Evolutionary conservation across 225 moss, liverwort and hornwort genomes (phyloP).

Genomic region (Pseudoscleropodium purum): DNA sequence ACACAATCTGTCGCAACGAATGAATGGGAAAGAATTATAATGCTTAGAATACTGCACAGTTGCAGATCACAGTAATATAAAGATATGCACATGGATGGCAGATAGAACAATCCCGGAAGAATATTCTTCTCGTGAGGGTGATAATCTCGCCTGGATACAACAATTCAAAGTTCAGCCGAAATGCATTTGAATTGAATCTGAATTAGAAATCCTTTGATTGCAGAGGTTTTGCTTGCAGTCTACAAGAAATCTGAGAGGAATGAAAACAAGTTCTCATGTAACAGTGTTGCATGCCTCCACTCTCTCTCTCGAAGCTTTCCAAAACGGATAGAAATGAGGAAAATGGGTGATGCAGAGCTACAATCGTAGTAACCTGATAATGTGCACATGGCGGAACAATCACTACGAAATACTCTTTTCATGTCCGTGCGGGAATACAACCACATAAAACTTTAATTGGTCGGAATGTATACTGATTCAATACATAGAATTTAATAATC

Average conservation of each 20-base stretch:
- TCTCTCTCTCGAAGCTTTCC: too few relatives aligned
- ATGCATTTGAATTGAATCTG: accelerated
- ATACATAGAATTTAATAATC: neutral
- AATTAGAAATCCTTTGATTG: neutral
- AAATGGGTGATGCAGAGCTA: neutral
- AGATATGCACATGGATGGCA: too few relatives aligned
- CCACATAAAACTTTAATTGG: too few relatives aligned
- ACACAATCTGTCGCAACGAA: too few relatives aligned
- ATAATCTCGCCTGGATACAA: neutral
- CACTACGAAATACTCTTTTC: neutral
- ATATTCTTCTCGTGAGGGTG: too few relatives aligned
- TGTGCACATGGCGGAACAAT: too few relatives aligned
- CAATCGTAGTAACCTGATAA: accelerated
- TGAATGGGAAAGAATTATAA: neutral
- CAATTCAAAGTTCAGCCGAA: neutral
- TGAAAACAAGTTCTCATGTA: accelerated
- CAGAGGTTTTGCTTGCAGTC: too few relatives aligned
- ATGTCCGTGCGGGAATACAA: neutral
- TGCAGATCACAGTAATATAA: neutral
- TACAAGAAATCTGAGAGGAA: neutral
- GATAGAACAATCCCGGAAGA: neutral
- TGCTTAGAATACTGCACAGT: accelerated
- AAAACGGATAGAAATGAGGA: too few relatives aligned
- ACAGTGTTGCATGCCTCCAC: neutral
- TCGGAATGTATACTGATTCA: neutral